Evolutionary conservation across 805 yeast genomes (phyloP).

Genomic region (Barnettozyma botsteinii): DNA sequence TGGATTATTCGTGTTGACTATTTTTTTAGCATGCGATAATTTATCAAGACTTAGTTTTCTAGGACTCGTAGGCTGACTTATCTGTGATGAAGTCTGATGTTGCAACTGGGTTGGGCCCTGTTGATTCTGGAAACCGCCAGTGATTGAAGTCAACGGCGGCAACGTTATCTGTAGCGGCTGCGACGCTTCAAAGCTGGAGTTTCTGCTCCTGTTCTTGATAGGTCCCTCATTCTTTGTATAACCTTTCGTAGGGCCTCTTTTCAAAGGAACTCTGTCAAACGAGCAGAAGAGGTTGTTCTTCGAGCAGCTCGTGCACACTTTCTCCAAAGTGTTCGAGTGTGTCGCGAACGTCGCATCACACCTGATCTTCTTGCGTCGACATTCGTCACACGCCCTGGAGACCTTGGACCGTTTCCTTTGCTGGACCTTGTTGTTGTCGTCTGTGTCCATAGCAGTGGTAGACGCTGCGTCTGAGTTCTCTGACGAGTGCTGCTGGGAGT

Average conservation of each 20-base stretch:
- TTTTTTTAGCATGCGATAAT: background rate
- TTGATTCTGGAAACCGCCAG: slow-evolving; percentile 4
- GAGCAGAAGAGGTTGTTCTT: slow-evolving; percentile 58
- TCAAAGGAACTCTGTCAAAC: slow-evolving; percentile 65
- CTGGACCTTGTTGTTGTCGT: slow-evolving; percentile 5
- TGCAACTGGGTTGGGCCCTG: slow-evolving; percentile 2
- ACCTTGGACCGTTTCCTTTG: slow-evolving; percentile 62
- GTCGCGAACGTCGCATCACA: slow-evolving; percentile 57
- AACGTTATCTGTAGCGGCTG: slow-evolving; percentile 8
- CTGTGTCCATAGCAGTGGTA: background rate
- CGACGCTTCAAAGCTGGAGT: slow-evolving; percentile 2
- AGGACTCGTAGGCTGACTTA: slow-evolving; percentile 7
- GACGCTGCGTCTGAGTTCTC: background rate
- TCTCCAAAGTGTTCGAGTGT: slow-evolving; percentile 41
- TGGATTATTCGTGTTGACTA: slow-evolving; percentile 1
- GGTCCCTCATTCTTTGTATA: slow-evolving; percentile 29
- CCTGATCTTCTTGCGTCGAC: slow-evolving; percentile 65
- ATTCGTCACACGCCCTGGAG: slow-evolving; percentile 76
- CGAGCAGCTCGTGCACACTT: slow-evolving; percentile 55
- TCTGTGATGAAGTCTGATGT: slow-evolving; percentile 7
- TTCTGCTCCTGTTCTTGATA: slow-evolving; percentile 1
- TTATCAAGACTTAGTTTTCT: slow-evolving; percentile 5
- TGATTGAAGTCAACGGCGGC: slow-evolving; percentile 11
- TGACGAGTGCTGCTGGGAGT: background rate
- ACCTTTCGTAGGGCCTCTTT: slow-evolving; percentile 78